Conservation (phyloP, 257 asterid species). For the Agastache rugosa region DNA sequence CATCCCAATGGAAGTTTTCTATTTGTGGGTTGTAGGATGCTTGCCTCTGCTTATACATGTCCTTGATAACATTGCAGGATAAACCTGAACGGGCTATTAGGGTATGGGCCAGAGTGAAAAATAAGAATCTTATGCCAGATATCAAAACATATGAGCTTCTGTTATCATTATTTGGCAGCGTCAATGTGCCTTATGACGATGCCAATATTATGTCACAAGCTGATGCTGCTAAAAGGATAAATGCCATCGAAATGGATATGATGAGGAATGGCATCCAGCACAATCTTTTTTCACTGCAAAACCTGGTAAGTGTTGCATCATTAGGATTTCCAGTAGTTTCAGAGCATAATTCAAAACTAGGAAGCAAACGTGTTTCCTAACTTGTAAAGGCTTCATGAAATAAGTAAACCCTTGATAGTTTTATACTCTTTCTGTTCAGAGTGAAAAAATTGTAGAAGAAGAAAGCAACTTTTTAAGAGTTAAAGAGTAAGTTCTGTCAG, state of each 20-base stretch:
- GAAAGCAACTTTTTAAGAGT: neutral
- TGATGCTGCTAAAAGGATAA: conserved; percentile 73
- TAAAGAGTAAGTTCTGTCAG: neutral
- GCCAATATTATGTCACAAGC: conserved; percentile 64
- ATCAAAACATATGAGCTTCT: conserved; percentile 75
- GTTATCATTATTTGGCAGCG: conserved; percentile 80
- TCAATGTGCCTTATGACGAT: conserved; percentile 77
- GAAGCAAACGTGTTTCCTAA: neutral
- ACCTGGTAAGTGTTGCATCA: conserved; percentile 60
- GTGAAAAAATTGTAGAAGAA: neutral
- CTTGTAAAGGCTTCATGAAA: neutral
- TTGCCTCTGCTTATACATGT: conserved; percentile 22
- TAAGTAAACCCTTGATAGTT: conserved; percentile 1
- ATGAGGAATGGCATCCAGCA: conserved; percentile 73
- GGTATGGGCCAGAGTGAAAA: conserved; percentile 65
- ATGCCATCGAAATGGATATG: conserved; percentile 88
- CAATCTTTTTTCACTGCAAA: conserved; percentile 62
- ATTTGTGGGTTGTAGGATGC: neutral
- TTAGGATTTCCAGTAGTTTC: conserved; percentile 27
- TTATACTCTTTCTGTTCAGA: neutral
- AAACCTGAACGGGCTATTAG: conserved; percentile 75
- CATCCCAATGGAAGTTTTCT: conserved; percentile 10
- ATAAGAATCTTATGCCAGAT: conserved; percentile 59
- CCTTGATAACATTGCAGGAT: conserved; percentile 66
- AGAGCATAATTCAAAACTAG: neutral